phyloP scores from a whole-genome alignment of 805 yeast species.

The Candida xiaguanensis region DNA sequence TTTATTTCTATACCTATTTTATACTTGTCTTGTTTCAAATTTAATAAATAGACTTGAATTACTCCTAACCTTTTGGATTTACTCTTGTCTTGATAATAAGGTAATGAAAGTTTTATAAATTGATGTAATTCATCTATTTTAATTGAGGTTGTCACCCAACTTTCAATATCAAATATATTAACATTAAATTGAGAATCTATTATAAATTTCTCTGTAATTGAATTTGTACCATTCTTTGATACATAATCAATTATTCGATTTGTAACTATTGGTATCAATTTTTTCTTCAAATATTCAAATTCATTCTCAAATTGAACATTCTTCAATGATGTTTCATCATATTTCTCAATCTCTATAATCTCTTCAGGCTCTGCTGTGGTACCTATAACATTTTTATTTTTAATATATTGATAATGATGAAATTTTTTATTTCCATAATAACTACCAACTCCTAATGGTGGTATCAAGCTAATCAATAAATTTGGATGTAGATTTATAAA shows the following conservation, averaged over 20 bases:
- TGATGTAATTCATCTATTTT: constrained; percentile 11
- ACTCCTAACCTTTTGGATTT: constrained; percentile 27
- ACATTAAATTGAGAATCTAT: constrained; percentile 30
- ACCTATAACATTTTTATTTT: neutral
- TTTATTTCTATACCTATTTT: constrained; percentile 16
- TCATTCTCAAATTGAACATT: constrained; percentile 34
- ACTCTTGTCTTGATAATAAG: constrained; percentile 24
- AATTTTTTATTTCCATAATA: constrained; percentile 19
- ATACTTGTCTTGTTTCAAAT: constrained; percentile 10
- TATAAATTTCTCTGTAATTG: constrained; percentile 15
- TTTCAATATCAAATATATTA: constrained; percentile 21
- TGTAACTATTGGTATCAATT: constrained; percentile 21
- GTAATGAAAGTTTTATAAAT: constrained; percentile 34
- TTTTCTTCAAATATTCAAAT: constrained; percentile 30
- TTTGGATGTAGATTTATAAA: constrained; percentile 35
- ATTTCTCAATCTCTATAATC: constrained; percentile 18
- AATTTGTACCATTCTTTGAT: constrained; percentile 12
- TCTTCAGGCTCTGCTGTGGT: constrained; percentile 3
- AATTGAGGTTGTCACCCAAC: constrained; percentile 20
- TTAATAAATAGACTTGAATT: constrained; percentile 27
- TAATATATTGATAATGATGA: constrained; percentile 10
- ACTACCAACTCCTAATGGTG: constrained; percentile 30
- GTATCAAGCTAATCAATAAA: constrained; percentile 30
- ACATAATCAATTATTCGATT: constrained; percentile 28
- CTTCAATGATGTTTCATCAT: constrained; percentile 29